Evolutionary conservation across 495 filamentous ascomycete species (phyloP), one percentile per base, ranked within the genome.

Genomic region (Podospora pseudoanserina): DNA sequence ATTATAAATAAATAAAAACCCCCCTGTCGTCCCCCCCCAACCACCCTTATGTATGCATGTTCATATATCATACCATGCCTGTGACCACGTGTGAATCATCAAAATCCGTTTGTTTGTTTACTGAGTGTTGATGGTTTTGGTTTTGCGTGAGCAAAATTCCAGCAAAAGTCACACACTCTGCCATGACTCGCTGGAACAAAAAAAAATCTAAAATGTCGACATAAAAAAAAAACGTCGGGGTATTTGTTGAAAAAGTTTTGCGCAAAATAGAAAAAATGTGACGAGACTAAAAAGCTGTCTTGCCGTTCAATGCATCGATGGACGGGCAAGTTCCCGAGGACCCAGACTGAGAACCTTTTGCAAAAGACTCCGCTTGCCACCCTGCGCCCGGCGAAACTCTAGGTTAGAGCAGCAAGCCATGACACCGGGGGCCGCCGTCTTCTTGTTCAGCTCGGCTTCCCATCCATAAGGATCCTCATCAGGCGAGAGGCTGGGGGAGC

Each of bases 381-480:
- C 73, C n/a, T 77, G 74, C 5, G 71, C 64, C 19, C 75, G 74
- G 7, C 72, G 73, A 59, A 71, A 76, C 32, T 73, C 67, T 19
- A 69, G n/a, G 6, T 39, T 58, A 4, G 71, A 66, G 61, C 67
- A 71, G 49, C 26, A 62, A n/a, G 49, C 19, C n/a, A 44, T 15
- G 44, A 9, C 60, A 6, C 54, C 54, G 39, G 39, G 39, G 23
- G 15, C 57, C 9, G 55, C 56, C 54, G 65, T n/a, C 59, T 65
- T 69, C 60, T 67, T 72, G 59, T 72, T 72, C 5, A 81, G 73
- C 72, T 80, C 80, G 15, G 78, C 80, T 61, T 84, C 81, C 82
- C 82, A 84, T n/a, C 82, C 82, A 49, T 84, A 84, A 6, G 74
- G 68, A 67, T 84, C 82, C 20, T 79, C 75, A 9, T 74, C 75